Conservation (phyloP, 805 yeast genomes). For the Kodamaea kaohsiungensis region DNA sequence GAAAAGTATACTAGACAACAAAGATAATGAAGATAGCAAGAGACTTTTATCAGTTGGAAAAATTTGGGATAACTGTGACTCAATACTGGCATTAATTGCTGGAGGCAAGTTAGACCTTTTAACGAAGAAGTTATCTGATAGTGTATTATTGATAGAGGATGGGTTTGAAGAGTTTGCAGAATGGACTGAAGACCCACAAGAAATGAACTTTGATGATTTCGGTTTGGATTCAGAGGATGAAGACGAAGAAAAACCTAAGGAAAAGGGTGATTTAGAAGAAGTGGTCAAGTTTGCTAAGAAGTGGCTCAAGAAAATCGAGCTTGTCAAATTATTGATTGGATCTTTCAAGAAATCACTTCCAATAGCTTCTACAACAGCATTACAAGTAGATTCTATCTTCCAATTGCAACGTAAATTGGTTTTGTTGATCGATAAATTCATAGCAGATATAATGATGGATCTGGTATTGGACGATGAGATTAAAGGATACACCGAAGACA, state of each 20-base stretch:
- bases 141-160: conserved; percentile 54
- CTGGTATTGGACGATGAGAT: conserved; percentile 40
- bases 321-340: conserved; percentile 58
- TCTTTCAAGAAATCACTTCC: conserved; percentile 63
- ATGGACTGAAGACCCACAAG: conserved; percentile 65
- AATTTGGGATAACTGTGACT: conserved; percentile 70
- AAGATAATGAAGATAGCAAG: conserved; percentile 24
- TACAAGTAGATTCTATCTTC: conserved; percentile 49
- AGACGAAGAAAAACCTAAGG: conserved; percentile 22
- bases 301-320: conserved; percentile 55
- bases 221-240: conserved; percentile 42
- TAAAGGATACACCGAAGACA: conserved; percentile 20
- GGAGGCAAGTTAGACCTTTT: conserved; percentile 58
- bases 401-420: conserved; percentile 43
- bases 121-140: conserved; percentile 45
- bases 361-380: conserved; percentile 35
- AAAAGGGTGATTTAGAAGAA: conserved; percentile 25
- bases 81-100: conserved; percentile 39
- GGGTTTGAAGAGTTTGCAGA: conserved; percentile 66
- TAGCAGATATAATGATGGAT: conserved; percentile 57
- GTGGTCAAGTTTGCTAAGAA: conserved; percentile 41
- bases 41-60: conserved; percentile 64
- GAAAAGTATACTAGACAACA: conserved; percentile 22
- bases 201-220: conserved; percentile 44
- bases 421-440: conserved; percentile 55